Base-by-base conservation (phyloP, 2,329 filamentous ascomycete genomes). In the Chaetomium strumarium region DNA sequence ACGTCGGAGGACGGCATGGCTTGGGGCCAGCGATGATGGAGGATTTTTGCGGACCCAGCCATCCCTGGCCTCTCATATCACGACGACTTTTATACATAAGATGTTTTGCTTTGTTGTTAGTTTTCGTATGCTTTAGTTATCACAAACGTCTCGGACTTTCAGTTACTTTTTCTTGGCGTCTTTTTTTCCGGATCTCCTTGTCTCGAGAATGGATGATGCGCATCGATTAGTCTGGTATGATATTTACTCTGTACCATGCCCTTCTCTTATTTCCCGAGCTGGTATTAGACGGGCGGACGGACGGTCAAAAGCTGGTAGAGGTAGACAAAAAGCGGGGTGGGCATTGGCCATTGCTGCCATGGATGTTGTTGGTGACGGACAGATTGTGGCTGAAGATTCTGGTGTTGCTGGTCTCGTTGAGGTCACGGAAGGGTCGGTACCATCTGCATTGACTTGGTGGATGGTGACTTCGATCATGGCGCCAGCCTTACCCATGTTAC, bases 1-100 rank as follows among this genome's bases (percentile, higher is more conserved):
- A 75, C 73, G 72, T 67, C 65, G 64, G 70, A 71, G 72, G 73
- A 75, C 71, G 73, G 72, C 69, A 68, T 73, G 67, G 65, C 63
- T 17, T 38, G 47, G 45, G 42, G 40, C 42, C 13, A 31, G 33
- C 34, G 16, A 37, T 55, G 47, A 37, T 53, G 53, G 55, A 16
- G 52, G 55, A 52, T 46, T 34, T 37, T 36, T 45, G 33, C 17
- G 31, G 51, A 40, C 52, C 55, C 51, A 60, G 63, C 66, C 67
- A 70, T 70, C 71, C 72, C 72, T 74, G 72, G 70, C 72, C 72
- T 72, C 66, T 61, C 36, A 37, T 49, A 52, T 55, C 31, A 58
- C 50, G 50, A 57, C 49, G 39, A 55, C 39, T 16, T 14, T 39
- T 39, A 49, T 14, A 46, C 37, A 34, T 20, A 14, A 42, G 16